A percentile compares a stretch with the other conserved stretches of the same genome.
phyloP scores from a whole-genome alignment of 768 basidiomycete genomes.

The Vararia minispora region DNA sequence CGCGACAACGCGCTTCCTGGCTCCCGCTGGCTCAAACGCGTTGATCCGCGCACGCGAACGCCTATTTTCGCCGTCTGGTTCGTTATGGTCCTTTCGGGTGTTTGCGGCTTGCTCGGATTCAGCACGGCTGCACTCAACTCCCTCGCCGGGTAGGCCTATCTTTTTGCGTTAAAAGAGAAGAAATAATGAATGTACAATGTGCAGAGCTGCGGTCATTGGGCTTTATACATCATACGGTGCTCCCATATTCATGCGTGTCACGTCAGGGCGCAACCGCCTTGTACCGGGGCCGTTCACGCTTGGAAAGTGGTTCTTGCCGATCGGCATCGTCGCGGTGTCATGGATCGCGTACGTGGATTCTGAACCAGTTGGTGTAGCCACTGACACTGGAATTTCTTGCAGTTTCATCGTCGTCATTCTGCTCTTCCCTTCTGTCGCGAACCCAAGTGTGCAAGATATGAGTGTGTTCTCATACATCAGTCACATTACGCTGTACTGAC shows the following conservation, averaged over 20 bases:
- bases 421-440: conserved; percentile 26
- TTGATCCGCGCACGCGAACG: conserved; percentile 49
- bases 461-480: conserved; percentile 8
- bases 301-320: conserved; percentile 47
- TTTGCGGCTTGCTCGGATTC: conserved; percentile 59
- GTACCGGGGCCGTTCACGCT: conserved; percentile 50
- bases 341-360: conserved; percentile 66
- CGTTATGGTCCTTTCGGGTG: conserved; percentile 42
- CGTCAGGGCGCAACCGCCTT: conserved; percentile 49
- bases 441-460: conserved; percentile 7
- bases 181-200: too few relatives aligned
- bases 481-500: background rate
- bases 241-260: conserved; percentile 63
- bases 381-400: too few relatives aligned
- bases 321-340: conserved; percentile 48
- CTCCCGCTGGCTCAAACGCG: conserved; percentile 56
- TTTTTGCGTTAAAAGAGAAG: too few relatives aligned
- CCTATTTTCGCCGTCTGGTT: conserved; percentile 73
- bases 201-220: conserved; percentile 59
- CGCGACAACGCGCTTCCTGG: conserved; percentile 66
- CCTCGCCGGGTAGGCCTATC: conserved; percentile 44
- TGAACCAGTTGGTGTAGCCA: too few relatives aligned
- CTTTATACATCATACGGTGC: conserved; percentile 57
- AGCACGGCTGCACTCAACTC: conserved; percentile 51
- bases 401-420: conserved; percentile 49